These are phyloP conservation scores for Aspergillus sp. DNA, from an alignment of 2,329 filamentous ascomycete species.

Conservation along the genomic window DNA sequence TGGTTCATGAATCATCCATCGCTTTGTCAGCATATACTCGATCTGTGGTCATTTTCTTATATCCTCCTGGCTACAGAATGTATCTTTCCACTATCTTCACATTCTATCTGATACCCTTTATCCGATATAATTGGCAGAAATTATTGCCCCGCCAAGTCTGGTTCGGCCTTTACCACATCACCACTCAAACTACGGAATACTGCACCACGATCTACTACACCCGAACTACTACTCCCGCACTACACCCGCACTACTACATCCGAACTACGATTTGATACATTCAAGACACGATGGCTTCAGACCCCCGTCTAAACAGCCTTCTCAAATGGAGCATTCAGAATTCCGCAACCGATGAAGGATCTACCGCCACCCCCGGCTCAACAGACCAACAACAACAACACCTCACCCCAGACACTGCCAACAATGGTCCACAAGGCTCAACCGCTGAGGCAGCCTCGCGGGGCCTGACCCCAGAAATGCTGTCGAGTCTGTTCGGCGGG, in stretches of 20 bases:
- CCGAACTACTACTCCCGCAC: too few species aligned
- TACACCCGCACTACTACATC: too few species aligned
- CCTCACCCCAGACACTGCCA: conserved; percentile 29
- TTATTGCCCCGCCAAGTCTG: too few species aligned
- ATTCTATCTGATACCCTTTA: not conserved
- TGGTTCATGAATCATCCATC: conserved; percentile 19
- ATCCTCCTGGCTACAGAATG: too few species aligned
- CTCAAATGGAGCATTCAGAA: conserved; percentile 71
- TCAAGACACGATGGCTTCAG: conserved; percentile 31
- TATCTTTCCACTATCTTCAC: conserved; percentile 4
- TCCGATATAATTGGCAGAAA: too few species aligned
- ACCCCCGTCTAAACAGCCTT: conserved; percentile 63
- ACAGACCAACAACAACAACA: conserved; percentile 35
- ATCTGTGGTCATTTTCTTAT: too few species aligned
- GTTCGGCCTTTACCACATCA: too few species aligned
- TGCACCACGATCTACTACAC: too few species aligned
- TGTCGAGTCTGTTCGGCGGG: conserved; percentile 70
- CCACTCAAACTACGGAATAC: not conserved
- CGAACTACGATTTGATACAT: too few species aligned
- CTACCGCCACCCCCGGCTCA: too few species aligned
- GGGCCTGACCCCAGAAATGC: conserved; percentile 58
- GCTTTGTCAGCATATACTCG: too few species aligned
- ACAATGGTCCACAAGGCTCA: conserved; percentile 13
- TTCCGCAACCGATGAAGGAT: too few species aligned
- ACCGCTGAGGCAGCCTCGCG: conserved; percentile 15